phyloP scores from a whole-genome alignment of 805 yeast species.

The Metschnikowia peoriensis region DNA sequence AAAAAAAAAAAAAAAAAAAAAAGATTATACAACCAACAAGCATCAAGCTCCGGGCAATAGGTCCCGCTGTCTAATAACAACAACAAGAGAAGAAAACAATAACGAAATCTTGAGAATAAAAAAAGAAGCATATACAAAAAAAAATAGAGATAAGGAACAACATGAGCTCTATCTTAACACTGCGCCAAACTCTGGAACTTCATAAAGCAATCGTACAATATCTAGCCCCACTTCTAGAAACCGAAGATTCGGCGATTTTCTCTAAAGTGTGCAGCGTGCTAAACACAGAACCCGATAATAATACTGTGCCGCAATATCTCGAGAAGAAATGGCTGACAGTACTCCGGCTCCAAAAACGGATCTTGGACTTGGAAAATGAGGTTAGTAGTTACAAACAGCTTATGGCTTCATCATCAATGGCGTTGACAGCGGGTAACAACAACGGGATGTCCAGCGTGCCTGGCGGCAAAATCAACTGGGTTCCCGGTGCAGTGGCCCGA shows the following conservation, averaged over 20 bases:
- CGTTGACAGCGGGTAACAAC: slow-evolving; percentile 29
- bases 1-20: too few relatives aligned
- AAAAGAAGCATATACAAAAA: not conserved
- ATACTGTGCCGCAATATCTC: slow-evolving; percentile 41
- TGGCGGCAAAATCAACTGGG: slow-evolving; percentile 51
- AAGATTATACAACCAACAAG: too few relatives aligned
- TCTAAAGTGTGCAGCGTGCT: slow-evolving; percentile 10
- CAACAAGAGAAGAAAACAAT: not conserved
- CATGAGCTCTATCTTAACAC: slow-evolving; percentile 31
- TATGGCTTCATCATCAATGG: too few relatives aligned
- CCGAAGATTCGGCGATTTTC: slow-evolving; percentile 1
- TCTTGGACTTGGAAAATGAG: slow-evolving; percentile 67
- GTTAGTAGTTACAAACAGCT: slow-evolving; percentile 48
- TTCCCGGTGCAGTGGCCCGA: slow-evolving; percentile 51
- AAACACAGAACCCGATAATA: slow-evolving; percentile 20
- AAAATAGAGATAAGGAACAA: not conserved
- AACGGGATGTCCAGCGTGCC: slow-evolving; percentile 17
- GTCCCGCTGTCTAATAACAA: too few relatives aligned
- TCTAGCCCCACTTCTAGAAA: slow-evolving; percentile 34
- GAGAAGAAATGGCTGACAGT: slow-evolving; percentile 90
- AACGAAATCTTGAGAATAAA: not conserved
- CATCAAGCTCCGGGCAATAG: too few relatives aligned
- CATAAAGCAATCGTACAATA: slow-evolving; percentile 50
- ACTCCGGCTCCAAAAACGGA: slow-evolving; percentile 70
- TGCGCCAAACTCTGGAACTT: slow-evolving; percentile 45